Conservation (phyloP, 306 rosid species). For the Carpinus fangiana region DNA sequence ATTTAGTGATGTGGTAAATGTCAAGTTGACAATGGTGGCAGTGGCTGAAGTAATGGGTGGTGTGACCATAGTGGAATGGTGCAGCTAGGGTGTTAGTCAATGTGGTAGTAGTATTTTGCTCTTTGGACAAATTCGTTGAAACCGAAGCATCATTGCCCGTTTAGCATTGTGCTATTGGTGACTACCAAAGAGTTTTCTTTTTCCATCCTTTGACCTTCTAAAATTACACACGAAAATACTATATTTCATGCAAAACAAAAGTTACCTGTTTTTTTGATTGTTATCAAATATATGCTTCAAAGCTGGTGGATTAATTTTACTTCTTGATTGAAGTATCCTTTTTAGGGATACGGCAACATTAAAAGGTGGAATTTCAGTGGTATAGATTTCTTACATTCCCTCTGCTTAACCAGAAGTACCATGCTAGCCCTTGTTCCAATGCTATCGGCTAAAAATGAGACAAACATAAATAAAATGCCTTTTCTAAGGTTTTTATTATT, state of each 20-base stretch:
- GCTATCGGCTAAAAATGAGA: not conserved
- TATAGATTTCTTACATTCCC: not conserved
- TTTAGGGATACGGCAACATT: not conserved
- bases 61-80: no score
- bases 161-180: no score
- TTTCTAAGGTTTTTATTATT: not conserved
- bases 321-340: not conserved
- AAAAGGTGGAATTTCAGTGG: not conserved
- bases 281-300: not conserved
- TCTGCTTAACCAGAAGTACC: not conserved
- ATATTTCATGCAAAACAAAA: not conserved
- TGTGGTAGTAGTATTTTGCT: no score
- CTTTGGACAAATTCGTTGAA: no score
- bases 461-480: not conserved
- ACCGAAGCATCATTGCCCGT: no score
- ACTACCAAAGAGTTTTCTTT: no score
- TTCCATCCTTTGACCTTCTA: not conserved
- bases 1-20: no score
- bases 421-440: not conserved
- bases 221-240: not conserved
- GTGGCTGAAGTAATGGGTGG: no score
- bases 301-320: not conserved
- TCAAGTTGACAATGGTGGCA: no score
- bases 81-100: no score
- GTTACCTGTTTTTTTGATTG: not conserved